phyloP scores from a whole-genome alignment of 2,329 filamentous ascomycete genomes.

The Aureobasidium mangrovei region DNA sequence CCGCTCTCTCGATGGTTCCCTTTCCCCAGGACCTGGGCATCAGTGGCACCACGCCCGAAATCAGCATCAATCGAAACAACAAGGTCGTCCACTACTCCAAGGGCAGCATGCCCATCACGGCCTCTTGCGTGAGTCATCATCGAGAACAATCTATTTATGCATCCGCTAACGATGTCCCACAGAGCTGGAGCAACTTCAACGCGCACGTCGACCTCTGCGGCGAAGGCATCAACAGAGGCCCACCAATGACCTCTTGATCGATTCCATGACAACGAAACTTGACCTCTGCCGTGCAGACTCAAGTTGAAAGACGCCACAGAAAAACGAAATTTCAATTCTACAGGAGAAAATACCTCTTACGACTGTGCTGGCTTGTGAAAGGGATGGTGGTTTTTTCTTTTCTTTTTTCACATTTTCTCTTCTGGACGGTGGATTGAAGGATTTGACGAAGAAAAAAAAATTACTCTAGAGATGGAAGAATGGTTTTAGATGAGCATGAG shows the following conservation, averaged over 20 bases:
- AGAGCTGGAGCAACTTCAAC: conserved; percentile 28
- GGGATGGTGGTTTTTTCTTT: too few relatives aligned
- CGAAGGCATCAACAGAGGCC: conserved; percentile 18
- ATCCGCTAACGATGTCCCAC: background rate
- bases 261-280: too few relatives aligned
- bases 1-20: conserved; percentile 25
- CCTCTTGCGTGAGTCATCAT: conserved; percentile 18
- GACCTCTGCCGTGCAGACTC: too few relatives aligned
- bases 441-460: too few relatives aligned
- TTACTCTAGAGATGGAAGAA: too few relatives aligned
- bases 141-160: background rate
- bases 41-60: conserved; percentile 24
- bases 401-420: too few relatives aligned
- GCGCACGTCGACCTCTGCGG: conserved; percentile 29
- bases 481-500: too few relatives aligned
- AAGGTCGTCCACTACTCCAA: conserved; percentile 20
- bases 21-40: conserved; percentile 25
- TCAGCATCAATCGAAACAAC: conserved; percentile 26
- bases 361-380: too few relatives aligned
- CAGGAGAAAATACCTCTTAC: too few relatives aligned
- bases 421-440: too few relatives aligned
- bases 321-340: too few relatives aligned
- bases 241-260: background rate
- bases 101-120: conserved; percentile 23
- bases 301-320: too few relatives aligned